These are phyloP conservation scores for Canna indica DNA, from an alignment of 176 grass and related monocot genomes.

Conservation along the genomic window DNA sequence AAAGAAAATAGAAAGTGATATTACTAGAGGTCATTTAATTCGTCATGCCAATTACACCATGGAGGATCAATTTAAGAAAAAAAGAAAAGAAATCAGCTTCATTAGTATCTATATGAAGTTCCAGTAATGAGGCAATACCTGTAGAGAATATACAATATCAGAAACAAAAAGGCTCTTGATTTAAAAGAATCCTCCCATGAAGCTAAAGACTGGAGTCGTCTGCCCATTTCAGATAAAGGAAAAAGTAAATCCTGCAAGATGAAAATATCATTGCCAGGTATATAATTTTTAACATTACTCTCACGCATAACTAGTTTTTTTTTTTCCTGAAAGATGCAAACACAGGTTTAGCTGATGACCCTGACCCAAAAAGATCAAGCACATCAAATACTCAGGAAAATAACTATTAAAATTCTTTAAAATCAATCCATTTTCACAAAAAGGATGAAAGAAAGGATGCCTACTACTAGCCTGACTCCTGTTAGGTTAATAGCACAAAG, in stretches of 20 bases:
- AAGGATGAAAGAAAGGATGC: background rate
- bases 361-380: background rate
- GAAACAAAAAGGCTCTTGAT: constrained; percentile 61
- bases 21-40: background rate
- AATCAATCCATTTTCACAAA: background rate
- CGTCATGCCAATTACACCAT: background rate
- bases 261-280: background rate
- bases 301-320: no score
- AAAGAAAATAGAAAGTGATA: background rate
- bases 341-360: background rate
- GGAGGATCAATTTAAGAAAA: no score
- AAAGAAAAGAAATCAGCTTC: background rate
- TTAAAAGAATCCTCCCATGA: constrained; percentile 85
- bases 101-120: background rate
- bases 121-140: constrained; percentile 31
- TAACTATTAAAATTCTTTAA: background rate
- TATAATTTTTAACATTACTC: background rate
- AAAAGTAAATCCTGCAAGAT: constrained; percentile 68
- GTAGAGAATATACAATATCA: constrained; percentile 56
- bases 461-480: background rate
- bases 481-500: no score
- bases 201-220: constrained; percentile 41
- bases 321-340: background rate
- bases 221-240: constrained; percentile 77
- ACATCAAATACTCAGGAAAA: background rate